Evolutionary conservation across 352 stramenopile genomes (phyloP).

Genomic region (Pythium aristosporum): DNA sequence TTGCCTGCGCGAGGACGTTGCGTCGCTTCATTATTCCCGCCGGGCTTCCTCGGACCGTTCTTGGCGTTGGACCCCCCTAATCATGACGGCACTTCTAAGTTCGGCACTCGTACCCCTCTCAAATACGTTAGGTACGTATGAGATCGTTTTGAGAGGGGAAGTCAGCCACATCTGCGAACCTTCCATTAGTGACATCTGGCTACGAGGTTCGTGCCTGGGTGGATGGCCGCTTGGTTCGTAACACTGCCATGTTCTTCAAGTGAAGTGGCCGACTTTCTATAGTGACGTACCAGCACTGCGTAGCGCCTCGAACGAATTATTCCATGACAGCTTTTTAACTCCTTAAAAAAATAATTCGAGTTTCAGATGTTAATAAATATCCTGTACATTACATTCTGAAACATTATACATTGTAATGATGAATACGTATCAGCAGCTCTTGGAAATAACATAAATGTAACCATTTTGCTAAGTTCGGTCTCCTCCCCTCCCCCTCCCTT

Average conservation of each 20-base stretch:
- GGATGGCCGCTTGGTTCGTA: too few relatives aligned
- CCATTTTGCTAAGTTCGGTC: slow-evolving; percentile 15
- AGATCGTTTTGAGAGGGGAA: slow-evolving; percentile 4
- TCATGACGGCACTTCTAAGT: not conserved
- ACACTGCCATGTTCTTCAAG: slow-evolving; percentile 9
- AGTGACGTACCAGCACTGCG: not conserved
- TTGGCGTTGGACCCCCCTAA: slow-evolving; percentile 5
- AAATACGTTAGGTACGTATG: slow-evolving; percentile 3
- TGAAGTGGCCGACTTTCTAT: not conserved
- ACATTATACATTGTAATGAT: too few relatives aligned
- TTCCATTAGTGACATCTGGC: slow-evolving; percentile 14
- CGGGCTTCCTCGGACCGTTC: not conserved
- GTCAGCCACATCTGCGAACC: slow-evolving; percentile 7
- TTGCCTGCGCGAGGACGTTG: not conserved
- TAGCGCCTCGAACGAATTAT: too few relatives aligned
- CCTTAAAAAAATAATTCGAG: too few relatives aligned
- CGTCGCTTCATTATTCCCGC: slow-evolving; percentile 9
- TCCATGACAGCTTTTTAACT: too few relatives aligned
- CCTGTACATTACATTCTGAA: too few relatives aligned
- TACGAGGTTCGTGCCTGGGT: not conserved
- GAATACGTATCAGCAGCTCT: too few relatives aligned
- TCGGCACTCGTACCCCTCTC: not conserved
- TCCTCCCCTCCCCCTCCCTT: slow-evolving; percentile 1
- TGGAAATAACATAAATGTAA: not conserved
- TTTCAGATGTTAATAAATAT: too few relatives aligned